A percentile compares a stretch with the other conserved stretches of the same genome.
phyloP scores from a whole-genome alignment of 2,329 filamentous ascomycete genomes.

The Penicillium sp. region DNA sequence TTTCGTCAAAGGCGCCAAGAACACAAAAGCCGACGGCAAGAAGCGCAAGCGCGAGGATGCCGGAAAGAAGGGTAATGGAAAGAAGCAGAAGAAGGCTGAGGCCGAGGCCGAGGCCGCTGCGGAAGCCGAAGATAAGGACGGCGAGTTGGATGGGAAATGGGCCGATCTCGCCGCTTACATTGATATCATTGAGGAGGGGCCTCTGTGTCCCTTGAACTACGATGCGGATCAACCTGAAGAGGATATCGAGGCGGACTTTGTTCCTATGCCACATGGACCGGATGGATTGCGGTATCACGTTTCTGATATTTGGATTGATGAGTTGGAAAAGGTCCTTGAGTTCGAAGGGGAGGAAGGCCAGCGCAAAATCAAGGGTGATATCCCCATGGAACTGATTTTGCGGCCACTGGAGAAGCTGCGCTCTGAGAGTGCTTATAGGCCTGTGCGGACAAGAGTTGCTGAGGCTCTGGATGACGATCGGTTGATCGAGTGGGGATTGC shows the following conservation, averaged over 20 bases:
- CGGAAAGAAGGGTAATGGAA: conserved; percentile 23
- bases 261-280: conserved; percentile 60
- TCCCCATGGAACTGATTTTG: conserved; percentile 44
- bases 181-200: conserved; percentile 41
- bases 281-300: conserved; percentile 85
- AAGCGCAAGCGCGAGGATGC: conserved; percentile 34
- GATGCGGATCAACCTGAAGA: conserved; percentile 34
- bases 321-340: conserved; percentile 70
- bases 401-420: conserved; percentile 47
- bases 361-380: conserved; percentile 36
- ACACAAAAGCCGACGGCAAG: conserved; percentile 19
- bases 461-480: conserved; percentile 74
- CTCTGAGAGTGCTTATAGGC: conserved; percentile 64
- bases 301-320: conserved; percentile 88
- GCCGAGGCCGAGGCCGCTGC: conserved; percentile 15
- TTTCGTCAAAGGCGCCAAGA: conserved; percentile 32
- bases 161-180: conserved; percentile 39
- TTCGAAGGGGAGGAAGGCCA: conserved; percentile 41
- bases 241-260: conserved; percentile 18
- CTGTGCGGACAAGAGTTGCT: conserved; percentile 67
- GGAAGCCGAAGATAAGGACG: conserved; percentile 14
- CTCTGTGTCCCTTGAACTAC: conserved; percentile 42
- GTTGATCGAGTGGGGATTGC: conserved; percentile 61
- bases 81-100: conserved; percentile 31
- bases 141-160: conserved; percentile 26